These are phyloP conservation scores for Penicillium antarcticum DNA, from an alignment of 495 filamentous ascomycete species.

Conservation along the genomic window DNA sequence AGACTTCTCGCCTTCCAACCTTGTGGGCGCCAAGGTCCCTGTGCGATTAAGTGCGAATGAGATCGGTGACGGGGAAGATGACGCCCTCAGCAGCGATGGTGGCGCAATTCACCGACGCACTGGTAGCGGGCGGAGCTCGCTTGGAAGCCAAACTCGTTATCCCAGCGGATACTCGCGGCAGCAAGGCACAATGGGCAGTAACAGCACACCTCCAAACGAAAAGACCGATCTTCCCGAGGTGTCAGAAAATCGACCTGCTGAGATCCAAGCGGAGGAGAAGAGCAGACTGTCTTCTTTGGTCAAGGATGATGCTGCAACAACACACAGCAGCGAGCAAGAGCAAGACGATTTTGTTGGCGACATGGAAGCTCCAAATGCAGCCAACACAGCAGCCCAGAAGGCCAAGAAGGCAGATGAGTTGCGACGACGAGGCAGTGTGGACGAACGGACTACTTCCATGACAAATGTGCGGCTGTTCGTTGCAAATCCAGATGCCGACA, in stretches of 20 bases:
- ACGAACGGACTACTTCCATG: constrained; percentile 83
- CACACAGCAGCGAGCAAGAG: constrained; percentile 49
- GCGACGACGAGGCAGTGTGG: constrained; percentile 83
- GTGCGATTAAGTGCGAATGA: constrained; percentile 91
- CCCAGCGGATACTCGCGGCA: constrained; percentile 49
- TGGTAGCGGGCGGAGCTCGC: constrained; percentile 75
- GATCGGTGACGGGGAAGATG: constrained; percentile 82
- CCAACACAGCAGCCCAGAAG: constrained; percentile 54
- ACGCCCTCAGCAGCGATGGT: constrained; percentile 49
- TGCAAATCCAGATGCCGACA: constrained; percentile 80
- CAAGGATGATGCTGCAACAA: constrained; percentile 45
- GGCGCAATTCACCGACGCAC: constrained; percentile 66
- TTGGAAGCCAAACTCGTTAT: constrained; percentile 60
- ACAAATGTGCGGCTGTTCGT: constrained; percentile 84
- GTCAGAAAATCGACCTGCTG: constrained; percentile 51
- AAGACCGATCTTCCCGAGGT: constrained; percentile 48
- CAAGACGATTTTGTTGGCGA: constrained; percentile 53
- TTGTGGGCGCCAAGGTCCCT: constrained; percentile 77
- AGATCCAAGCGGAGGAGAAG: constrained; percentile 34
- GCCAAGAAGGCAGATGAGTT: constrained; percentile 73
- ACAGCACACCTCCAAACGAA: constrained; percentile 60
- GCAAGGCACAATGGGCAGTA: constrained; percentile 64
- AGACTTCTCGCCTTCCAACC: constrained; percentile 69
- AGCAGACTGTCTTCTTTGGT: constrained; percentile 35
- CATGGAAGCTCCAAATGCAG: constrained; percentile 45